Base-by-base conservation (phyloP, 1,284 basidiomycete species). In the Ganoderma sinense region DNA sequence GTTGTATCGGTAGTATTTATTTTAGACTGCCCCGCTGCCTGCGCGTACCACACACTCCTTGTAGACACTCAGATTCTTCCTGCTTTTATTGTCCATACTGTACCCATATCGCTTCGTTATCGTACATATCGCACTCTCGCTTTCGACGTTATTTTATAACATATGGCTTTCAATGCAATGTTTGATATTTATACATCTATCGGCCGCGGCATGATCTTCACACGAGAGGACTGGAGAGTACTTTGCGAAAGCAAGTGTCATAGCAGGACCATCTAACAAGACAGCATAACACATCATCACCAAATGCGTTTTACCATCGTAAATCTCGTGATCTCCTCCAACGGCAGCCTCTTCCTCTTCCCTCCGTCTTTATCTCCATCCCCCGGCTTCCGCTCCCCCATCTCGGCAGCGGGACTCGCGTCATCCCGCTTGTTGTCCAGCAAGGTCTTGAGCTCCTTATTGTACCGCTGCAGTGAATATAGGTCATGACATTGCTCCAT, bases 241-340 rank as follows among this genome's bases (percentile, higher is more conserved):
- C 23, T 11, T 45, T 41, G 18, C 40, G 61, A 45, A 41, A 51
- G 43, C 29, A 31, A 33, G 31, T 36, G 5, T 20, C 41, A 31
- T 61, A 45, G 26, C 36, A 40, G 31, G 2, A 53, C n/a, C 60
- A 45, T 31, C 23, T 39, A 39, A 39, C 43, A 39, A 45, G 43
- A 20, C 62, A n/a, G 20, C 43, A 26, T 26, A 39, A 11, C 53
- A 20, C 41, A 18, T 78, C 41, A 14, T 78, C 73, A 97, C 94
- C 94, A 97, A 65, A 97, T 97, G 58, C 94, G 87, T 78, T 97
- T 97, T 48, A 97, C 93, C 96, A 97, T 97, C 29, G 95, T 97
- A 84, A 94, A 97, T 69, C 96, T 82, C 48, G 94, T 97, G 69
- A 97, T 86, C 75, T 97, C 95, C 78, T 97, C 95, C 69, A 97